Evolutionary conservation across 345 rosid species (phyloP), one percentile per base, ranked within the genome.

Genomic region (Turnera subulata): DNA sequence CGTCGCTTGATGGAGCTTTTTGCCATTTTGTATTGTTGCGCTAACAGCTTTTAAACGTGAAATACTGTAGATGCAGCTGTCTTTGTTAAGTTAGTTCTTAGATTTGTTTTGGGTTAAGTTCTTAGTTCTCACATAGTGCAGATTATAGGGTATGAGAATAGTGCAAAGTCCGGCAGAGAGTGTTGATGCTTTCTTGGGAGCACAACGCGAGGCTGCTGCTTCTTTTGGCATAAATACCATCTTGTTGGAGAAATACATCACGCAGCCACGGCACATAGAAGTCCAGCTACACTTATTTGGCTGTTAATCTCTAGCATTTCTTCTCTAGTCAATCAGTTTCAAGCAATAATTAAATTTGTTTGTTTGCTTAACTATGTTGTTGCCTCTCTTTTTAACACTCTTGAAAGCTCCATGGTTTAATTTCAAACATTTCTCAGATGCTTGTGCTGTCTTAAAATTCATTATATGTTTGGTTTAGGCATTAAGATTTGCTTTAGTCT

Each of bases 131-230:
- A 71, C 53, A 19, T 37, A 44, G 40, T 49, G 69, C 75, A 58
- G 69, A 46, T 62, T 50, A 61, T 61, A 92, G 98, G 98, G 98
- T 46, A 92, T 92, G 98, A 80, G 96, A 76, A 86, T 92, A 59
- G 98, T 86, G 23, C 70, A 73, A 63, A 77, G 74, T 80, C 76
- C 62, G 22, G 69, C 62, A 55, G 91, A 86, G 42, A 89, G 89
- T 64, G 73, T 69, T 7, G 89, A 92, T 23, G 63, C 96, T n/a
- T 86, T 92, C 82, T 59, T 92, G 75, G 96, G 95, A 59, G 96
- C 95, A 70, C 95, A 92, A 64, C 86, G 91, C 21, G 96, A 92
- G 67, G 96, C 96, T 65, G 89, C 96, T 62, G 89, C 95, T 55
- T 92, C 98, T 59, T 92, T 92, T 70, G 98, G 98, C 5, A 24